Percentiles rank a stretch among this genome's conserved stretches.
These are phyloP conservation scores for Suillus tomentosus DNA, from an alignment of 768 basidiomycete genomes.

Conservation along the genomic window DNA sequence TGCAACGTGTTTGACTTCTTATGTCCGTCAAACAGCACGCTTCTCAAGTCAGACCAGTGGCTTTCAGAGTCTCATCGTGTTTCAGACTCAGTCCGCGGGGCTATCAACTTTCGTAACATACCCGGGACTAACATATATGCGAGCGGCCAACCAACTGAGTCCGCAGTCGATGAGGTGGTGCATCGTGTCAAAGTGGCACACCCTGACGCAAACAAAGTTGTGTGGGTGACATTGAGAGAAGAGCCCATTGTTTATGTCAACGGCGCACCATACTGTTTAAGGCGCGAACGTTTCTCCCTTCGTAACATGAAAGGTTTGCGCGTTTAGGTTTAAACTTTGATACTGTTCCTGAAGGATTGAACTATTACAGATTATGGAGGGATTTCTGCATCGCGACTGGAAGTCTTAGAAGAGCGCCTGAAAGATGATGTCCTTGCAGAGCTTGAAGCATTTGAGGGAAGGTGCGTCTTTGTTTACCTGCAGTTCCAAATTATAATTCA, in stretches of 20 bases:
- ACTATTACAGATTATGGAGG: constrained; percentile 82
- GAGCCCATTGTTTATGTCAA: constrained; percentile 93
- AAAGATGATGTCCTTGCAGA: constrained; percentile 87
- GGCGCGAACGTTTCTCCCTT: constrained; percentile 82
- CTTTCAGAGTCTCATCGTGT: constrained; percentile 68
- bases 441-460: constrained; percentile 78
- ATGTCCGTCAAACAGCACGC: constrained; percentile 49
- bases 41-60: constrained; percentile 96
- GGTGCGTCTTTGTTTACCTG: constrained; percentile 43
- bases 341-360: background rate
- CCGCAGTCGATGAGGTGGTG: constrained; percentile 84
- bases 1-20: constrained; percentile 5
- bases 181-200: constrained; percentile 59
- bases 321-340: constrained; percentile 1
- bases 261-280: constrained; percentile 86
- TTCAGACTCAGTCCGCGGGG: constrained; percentile 78
- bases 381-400: constrained; percentile 87
- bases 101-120: constrained; percentile 90
- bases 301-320: constrained; percentile 90
- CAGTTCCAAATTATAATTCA: background rate
- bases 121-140: constrained; percentile 84
- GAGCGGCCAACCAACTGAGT: constrained; percentile 86
- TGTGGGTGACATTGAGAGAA: constrained; percentile 94
- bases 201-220: constrained; percentile 60
- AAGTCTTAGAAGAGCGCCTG: constrained; percentile 88